Evolutionary conservation across 805 yeast species (phyloP), one percentile per base, ranked within the genome.

Genomic region (Myxozyma sirexii): DNA sequence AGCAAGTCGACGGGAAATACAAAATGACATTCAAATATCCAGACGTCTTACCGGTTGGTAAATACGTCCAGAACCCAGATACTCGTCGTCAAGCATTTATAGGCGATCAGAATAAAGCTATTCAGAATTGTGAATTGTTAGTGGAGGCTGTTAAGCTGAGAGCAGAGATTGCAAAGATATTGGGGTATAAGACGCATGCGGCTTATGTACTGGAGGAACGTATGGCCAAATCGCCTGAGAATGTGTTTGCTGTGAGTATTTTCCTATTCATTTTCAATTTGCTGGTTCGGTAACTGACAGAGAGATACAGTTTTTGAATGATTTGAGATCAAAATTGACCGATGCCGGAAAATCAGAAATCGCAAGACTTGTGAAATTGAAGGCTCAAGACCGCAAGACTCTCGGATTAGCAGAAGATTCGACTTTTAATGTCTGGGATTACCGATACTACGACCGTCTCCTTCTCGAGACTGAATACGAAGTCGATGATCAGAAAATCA

Each of bases 11-110:
- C 19, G 73, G 72, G 17, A 74, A 72, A 65, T 77, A 72, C 65
- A 86, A 86, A 69, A 86, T 90, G 78, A 86, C 94, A 1, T 88
- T 82, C 76, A 88, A 90, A 72, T 87, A 87, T 68, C 94, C 96
- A 0, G 96, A 89, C 70, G 72, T 86, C 49, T 76, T 86, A 62
- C 96, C 96, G 1, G 86, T 87, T n/a, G 73, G 88, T 72, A 87
- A 87, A 71, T 84, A 84, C 71, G 92, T 96, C 44, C 77, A 79
- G 57, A 75, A 74, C 63, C 79, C 84, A 44, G 81, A 80, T 21
- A 87, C 94, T 1, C 82, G 96, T 75, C 84, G 82, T 69, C 69
- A 72, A 12, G 90, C 90, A 1, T 86, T 79, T 66, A 68, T 81
- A 46, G 90, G 86, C 29, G 86, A 85, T 71, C 90, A 86, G 71